phyloP scores from a whole-genome alignment of 176 grass and related monocot genomes.

The Hordeum marinum region DNA sequence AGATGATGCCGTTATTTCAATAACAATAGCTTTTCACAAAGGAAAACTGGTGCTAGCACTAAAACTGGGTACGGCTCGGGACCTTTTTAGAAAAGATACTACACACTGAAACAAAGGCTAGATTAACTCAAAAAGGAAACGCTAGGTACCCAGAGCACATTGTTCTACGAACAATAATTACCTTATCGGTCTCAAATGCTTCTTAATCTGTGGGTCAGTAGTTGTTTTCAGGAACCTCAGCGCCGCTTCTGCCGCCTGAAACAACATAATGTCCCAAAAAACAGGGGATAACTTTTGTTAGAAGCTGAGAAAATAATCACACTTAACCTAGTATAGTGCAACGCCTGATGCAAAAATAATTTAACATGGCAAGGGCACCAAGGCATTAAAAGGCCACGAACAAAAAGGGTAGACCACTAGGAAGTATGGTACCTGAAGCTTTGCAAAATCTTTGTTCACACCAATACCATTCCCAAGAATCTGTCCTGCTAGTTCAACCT shows the following conservation, averaged over 20 bases:
- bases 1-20: not conserved
- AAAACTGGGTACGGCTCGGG: not conserved
- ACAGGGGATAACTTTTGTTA: not conserved
- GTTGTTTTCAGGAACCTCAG: constrained; percentile 48
- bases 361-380: not conserved
- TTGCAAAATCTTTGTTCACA: constrained; percentile 48
- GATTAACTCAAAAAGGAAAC: not conserved
- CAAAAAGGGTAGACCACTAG: not conserved
- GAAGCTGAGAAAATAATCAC: not conserved
- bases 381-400: not conserved
- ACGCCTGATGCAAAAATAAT: constrained; percentile 9
- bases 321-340: not conserved
- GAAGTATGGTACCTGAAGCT: constrained; percentile 56
- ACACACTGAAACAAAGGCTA: not conserved
- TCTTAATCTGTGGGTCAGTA: constrained; percentile 46
- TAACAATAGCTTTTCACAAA: not conserved
- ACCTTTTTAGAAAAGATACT: not conserved
- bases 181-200: constrained; percentile 47
- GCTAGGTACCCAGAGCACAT: not conserved
- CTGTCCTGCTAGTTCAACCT: constrained; percentile 68
- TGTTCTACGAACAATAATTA: not conserved
- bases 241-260: constrained; percentile 60
- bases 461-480: constrained; percentile 56
- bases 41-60: not conserved
- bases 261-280: not conserved